Evolutionary conservation across 2,329 filamentous ascomycete species (phyloP), one percentile per base, ranked within the genome.

Genomic region (Falciphora oryzae): DNA sequence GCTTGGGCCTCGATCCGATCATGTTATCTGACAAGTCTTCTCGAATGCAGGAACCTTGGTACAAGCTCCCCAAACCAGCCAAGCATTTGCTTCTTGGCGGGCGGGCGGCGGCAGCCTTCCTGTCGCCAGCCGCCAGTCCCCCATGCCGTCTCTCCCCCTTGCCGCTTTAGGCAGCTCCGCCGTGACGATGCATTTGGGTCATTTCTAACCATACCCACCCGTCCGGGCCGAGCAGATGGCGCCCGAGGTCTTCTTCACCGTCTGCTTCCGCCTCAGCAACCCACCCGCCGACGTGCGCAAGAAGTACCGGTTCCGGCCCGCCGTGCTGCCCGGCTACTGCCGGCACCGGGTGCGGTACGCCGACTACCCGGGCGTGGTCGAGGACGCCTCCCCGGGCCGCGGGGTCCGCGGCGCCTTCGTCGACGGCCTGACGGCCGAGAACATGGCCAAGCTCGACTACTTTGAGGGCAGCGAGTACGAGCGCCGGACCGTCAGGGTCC

Each of bases 401-500:
- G 92, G 96, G 1, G 85, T 89, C 2, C 68, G 67, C n/a, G 94
- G 94, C 4, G 88, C 89, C 29, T 85, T 90, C 63, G 91, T 93
- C 0, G 87, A 86, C 0, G 93, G 93, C 0, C 78, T 98, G 58
- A 96, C 91, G 0, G 84, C 89, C 53, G 87, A 84, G 29, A 93
- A 97, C 71, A 79, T 97, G 63, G 77, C 79, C 69, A 87, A 89
- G 35, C 81, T 98, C 2, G 93, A 97, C 72, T 76, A 80, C 4
- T 98, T 97, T 72, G 94, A 98, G 74, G 94, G 94, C 0, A 67
- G 68, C 7, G 86, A 95, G 73, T 96, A 96, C 72, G 77, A 79
- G 65, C 82, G 89, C 73, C 65, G 81, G 77, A 70, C 80, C 69
- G 80, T 84, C 31, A 75, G 73, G 31, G 82, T 91, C 8, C 85